phyloP scores from a whole-genome alignment of 768 basidiomycete genomes.

The Collybia nuda region DNA sequence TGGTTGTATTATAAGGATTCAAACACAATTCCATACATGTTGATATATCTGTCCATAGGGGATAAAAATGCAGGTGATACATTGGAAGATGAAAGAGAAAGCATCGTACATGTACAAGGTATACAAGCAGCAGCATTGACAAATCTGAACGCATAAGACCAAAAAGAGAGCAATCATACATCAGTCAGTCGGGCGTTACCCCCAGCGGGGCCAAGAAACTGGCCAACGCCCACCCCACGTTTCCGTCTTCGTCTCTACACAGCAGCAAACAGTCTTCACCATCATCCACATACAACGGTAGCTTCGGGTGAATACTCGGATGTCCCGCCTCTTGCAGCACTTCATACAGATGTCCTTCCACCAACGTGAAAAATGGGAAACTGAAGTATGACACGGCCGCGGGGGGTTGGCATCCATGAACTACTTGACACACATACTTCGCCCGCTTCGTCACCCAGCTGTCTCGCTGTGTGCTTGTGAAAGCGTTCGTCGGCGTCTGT shows the following conservation, averaged over 20 bases:
- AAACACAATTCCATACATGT: too few species aligned
- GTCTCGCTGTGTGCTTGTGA: constrained; percentile 25
- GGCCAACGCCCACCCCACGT: constrained; percentile 79
- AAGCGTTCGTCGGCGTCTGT: not conserved
- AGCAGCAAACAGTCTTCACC: constrained; percentile 79
- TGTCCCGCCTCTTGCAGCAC: constrained; percentile 79
- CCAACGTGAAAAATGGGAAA: constrained; percentile 76
- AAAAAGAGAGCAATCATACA: too few species aligned
- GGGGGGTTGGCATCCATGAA: constrained; percentile 70
- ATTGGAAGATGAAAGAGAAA: too few species aligned
- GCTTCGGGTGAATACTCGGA: constrained; percentile 67
- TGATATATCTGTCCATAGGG: too few species aligned
- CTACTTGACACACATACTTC: constrained; percentile 66
- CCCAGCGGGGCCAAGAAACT: constrained; percentile 70
- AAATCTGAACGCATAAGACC: too few species aligned
- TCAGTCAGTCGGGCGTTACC: too few species aligned
- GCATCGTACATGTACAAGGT: too few species aligned
- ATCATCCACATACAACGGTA: constrained; percentile 77
- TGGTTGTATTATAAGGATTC: too few species aligned
- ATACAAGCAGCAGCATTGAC: too few species aligned
- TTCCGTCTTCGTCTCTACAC: constrained; percentile 53
- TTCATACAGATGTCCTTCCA: constrained; percentile 59
- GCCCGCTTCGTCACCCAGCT: constrained; percentile 48
- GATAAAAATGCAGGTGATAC: too few species aligned
- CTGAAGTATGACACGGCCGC: constrained; percentile 63